Conservation (phyloP, 2,329 filamentous ascomycete genomes). For the Cercospora sp. region DNA sequence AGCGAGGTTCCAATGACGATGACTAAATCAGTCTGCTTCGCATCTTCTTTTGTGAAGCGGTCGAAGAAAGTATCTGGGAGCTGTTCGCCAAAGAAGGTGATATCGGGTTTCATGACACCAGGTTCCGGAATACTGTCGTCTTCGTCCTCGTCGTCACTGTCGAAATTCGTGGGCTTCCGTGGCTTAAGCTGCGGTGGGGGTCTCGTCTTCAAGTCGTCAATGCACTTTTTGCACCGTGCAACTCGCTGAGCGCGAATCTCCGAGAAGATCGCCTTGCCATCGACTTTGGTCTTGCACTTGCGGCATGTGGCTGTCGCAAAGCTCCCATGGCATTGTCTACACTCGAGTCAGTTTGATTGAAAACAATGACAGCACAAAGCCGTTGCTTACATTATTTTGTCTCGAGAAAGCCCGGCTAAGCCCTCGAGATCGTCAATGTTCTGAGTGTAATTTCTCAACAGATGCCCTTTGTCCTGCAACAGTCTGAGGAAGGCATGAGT, state of each 20-base stretch:
- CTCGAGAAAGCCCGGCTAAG: conserved; percentile 12
- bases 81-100: conserved; percentile 94
- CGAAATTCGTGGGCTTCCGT: conserved; percentile 44
- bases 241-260: conserved; percentile 76
- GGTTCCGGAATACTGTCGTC: conserved; percentile 66
- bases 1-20: conserved; percentile 95
- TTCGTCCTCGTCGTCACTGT: conserved; percentile 57
- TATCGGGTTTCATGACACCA: conserved; percentile 93
- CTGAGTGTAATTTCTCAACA: conserved; percentile 96
- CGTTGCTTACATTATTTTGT: conserved; percentile 35
- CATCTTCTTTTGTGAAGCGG: conserved; percentile 79
- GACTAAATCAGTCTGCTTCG: conserved; percentile 78
- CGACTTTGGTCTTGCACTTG: conserved; percentile 72
- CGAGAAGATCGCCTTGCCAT: conserved; percentile 74
- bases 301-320: conserved; percentile 91
- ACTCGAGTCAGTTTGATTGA: conserved; percentile 42
- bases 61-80: conserved; percentile 81
- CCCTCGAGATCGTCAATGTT: conserved; percentile 80
- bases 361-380: not conserved
- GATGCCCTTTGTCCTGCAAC: conserved; percentile 81
- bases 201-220: conserved; percentile 54
- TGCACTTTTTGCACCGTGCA: conserved; percentile 74
- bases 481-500: conserved; percentile 93
- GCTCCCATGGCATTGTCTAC: conserved; percentile 82
- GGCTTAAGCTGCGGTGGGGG: conserved; percentile 41